Base-by-base conservation (phyloP, 495 filamentous ascomycete species). In the Collariella sp. region DNA sequence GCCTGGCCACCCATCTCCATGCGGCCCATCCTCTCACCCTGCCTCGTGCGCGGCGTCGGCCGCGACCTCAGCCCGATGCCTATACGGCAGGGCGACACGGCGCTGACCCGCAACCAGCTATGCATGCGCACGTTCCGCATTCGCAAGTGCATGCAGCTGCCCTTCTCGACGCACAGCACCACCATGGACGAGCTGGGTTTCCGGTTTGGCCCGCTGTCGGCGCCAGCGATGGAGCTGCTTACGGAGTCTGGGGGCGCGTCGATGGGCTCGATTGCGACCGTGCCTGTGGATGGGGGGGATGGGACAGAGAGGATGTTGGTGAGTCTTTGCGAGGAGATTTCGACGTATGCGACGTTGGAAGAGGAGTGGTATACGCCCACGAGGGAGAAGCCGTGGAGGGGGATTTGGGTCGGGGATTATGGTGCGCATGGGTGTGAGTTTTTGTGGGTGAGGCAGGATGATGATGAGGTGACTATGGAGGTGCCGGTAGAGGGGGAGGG, bases 341-440 rank as follows among this genome's bases (percentile, higher is more conserved):
- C 79, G 26, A 95, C 87, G 1, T 96, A 83, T 58, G 77, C 85
- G 13, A 90, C 91, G 0, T 75, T 97, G 3, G 80, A 86, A 51
- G 77, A 80, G 13, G 72, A 69, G 5, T 64, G 83, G 20, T 96
- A 93, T 62, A 89, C 82, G 0, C 88, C 90, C 0, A 91, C 89
- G 0, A 65, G 67, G n/a, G 73, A 82, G 38, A 88, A 89, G 64
- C 91, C 89, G 1, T 95, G 79, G 62, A 83, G 87, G 56, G 91
- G 91, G 0, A 85, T 97, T 20, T 97, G 88, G 87, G 85, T 91
- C 10, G 91, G 91, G 5, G 89, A 96, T 62, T 96, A 94, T 62
- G 83, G 82, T 12, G 82, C 79, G 0, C 90, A 97, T 62, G 89
- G 90, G 2, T 94, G 87, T 67, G 91, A 97, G 65, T 94, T 95